Evolutionary conservation across 2,329 filamentous ascomycete species (phyloP).

Genomic region (Penicillium capsulatum): DNA sequence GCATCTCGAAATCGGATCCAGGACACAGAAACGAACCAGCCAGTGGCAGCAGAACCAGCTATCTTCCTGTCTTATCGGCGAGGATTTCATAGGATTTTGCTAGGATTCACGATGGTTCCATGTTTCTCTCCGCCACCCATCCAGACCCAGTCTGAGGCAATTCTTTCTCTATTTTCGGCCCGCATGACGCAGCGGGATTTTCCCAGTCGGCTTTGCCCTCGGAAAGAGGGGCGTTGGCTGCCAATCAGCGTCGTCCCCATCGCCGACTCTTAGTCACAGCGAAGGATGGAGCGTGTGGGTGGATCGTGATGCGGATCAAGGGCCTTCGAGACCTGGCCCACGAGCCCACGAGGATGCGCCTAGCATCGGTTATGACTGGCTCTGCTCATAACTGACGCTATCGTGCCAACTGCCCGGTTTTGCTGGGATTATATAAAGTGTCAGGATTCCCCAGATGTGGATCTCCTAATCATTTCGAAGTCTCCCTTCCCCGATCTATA

Average conservation of each 20-base stretch:
- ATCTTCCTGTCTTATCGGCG: no score
- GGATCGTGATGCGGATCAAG: conserved; percentile 10
- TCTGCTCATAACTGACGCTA: not conserved
- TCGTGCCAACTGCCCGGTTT: not conserved
- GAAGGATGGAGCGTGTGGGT: conserved; percentile 19
- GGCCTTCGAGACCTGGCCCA: conserved; percentile 16
- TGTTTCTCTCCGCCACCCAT: conserved; percentile 1
- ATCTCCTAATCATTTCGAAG: not conserved
- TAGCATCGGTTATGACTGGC: conserved; percentile 23
- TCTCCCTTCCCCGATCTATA: not conserved
- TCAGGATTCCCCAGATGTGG: conserved; percentile 23
- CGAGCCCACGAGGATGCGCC: conserved; percentile 8
- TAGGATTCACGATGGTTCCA: not conserved
- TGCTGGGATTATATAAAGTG: conserved; percentile 14
- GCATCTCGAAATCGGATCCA: no score
- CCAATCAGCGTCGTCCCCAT: conserved; percentile 17
- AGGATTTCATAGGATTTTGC: no score
- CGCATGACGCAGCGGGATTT: conserved; percentile 29
- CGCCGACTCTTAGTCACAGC: conserved; percentile 23
- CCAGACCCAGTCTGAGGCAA: conserved; percentile 20
- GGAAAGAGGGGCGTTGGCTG: conserved; percentile 18
- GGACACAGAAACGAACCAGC: no score
- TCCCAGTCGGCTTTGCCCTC: conserved; percentile 18
- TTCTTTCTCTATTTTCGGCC: conserved; percentile 23
- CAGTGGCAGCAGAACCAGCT: no score